Percentiles rank a stretch among this genome's conserved stretches.
Conservation (phyloP, 148 eudicot species). For the Dianthus caryophyllus region DNA sequence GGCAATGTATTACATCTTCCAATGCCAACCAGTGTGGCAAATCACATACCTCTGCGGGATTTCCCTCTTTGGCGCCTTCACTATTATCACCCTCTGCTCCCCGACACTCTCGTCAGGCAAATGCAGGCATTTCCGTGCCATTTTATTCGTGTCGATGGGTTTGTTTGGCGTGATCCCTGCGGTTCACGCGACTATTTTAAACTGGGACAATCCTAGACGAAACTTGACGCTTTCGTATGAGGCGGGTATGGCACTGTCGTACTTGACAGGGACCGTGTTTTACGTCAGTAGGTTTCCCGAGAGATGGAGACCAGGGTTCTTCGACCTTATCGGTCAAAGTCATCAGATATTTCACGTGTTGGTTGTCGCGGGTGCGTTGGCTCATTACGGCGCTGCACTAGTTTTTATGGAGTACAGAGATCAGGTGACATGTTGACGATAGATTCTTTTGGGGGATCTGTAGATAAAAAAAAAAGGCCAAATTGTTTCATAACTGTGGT, state of each 20-base stretch:
- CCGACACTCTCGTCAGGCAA: constrained; percentile 61
- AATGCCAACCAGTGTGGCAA: constrained; percentile 71
- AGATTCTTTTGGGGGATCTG: constrained; percentile 6
- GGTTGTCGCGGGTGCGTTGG: constrained; percentile 80
- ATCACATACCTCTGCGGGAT: constrained; percentile 59
- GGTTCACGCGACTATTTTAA: constrained; percentile 45
- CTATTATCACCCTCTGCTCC: constrained; percentile 51
- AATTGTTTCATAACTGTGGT: constrained; percentile 16
- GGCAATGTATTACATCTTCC: constrained; percentile 88
- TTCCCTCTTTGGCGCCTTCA: constrained; percentile 61
- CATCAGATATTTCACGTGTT: constrained; percentile 92
- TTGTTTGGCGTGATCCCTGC: constrained; percentile 76
- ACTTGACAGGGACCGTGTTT: constrained; percentile 66
- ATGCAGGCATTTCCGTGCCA: constrained; percentile 56
- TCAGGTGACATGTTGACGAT: constrained; percentile 40
- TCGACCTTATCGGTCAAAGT: constrained; percentile 86
- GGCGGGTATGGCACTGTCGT: constrained; percentile 61
- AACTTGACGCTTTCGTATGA: constrained; percentile 60
- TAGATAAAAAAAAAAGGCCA: constrained; percentile 20
- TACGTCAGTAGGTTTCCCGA: constrained; percentile 81
- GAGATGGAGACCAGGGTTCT: constrained; percentile 85
- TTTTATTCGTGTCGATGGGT: constrained; percentile 77
- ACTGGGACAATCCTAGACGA: constrained; percentile 66
- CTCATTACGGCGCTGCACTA: constrained; percentile 82
- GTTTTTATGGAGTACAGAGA: constrained; percentile 56